Evolutionary conservation across 1,139 yeast genomes (phyloP), one percentile per base, ranked within the genome.

Genomic region (Casaregolazyma lundiana): DNA sequence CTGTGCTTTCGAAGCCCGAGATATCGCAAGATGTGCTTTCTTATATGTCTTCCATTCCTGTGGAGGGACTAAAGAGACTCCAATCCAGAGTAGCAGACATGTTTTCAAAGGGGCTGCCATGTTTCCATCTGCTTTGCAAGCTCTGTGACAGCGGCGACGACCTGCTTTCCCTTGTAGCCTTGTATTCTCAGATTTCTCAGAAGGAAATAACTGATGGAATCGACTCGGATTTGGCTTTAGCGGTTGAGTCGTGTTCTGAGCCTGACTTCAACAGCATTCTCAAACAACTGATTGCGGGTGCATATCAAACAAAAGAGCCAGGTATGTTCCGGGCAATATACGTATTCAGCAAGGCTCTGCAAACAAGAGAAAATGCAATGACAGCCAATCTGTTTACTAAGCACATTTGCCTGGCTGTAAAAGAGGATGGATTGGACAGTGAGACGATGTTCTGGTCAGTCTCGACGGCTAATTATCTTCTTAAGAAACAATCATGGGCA

Each of bases 401-500:
- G n/a, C 26, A 29, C 13, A 18, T 42, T 1, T 38, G 41, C 16
- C 22, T 34, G 9, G 37, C 29, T 2, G 35, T 22, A 6, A 17
- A 19, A n/a, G 15, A 37, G 7, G 17, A 9, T 6, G 18, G 18
- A n/a, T 20, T 46, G 17, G 6, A n/a, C 9, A 13, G 18, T 2
- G 36, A n/a, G 7, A 9, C 18, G 15, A 47, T 46, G 11, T 7
- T 15, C 6, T 24, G 47, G 36, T 37, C 48, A 7, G 37, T 51
- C 16, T 35, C 41, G 17, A 35, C 64, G 2, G 45, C 79, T n/a
- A 75, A 71, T 45, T 47, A 58, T 0, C 55, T 73, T 13, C 64
- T 83, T 19, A 65, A 75, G 6, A 75, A 75, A 3, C 74, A 75
- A 53, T 57, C 77, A 0, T 80, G 87, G 84, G 55, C 77, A 1